These are phyloP conservation scores for Tetrapisispora namnaoensis DNA, from an alignment of 805 yeast genomes.

Conservation along the genomic window DNA sequence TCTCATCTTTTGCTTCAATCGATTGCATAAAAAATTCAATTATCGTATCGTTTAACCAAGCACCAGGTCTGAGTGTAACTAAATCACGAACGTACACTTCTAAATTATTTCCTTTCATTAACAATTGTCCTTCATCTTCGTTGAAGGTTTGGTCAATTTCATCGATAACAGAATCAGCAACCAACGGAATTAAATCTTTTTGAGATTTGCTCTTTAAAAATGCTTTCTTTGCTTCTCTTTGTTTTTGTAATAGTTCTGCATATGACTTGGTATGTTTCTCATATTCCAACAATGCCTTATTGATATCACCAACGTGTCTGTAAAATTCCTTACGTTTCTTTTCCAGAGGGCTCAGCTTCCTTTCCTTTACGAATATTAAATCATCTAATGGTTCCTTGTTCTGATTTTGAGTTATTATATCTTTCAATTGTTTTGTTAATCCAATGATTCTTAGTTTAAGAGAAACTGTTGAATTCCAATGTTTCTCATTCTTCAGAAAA, in stretches of 20 bases:
- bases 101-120: conserved; percentile 32
- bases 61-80: conserved; percentile 53
- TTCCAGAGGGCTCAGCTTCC: conserved; percentile 19
- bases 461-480: not conserved
- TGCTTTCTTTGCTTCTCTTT: conserved; percentile 14
- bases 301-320: conserved; percentile 15
- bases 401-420: conserved; percentile 10
- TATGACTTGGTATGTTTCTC: conserved; percentile 35
- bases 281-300: conserved; percentile 23
- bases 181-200: conserved; percentile 19
- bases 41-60: conserved; percentile 87
- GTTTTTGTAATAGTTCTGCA: conserved; percentile 33
- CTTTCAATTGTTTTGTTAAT: conserved; percentile 23
- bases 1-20: conserved; percentile 27
- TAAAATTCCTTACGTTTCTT: conserved; percentile 16
- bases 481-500: not conserved
- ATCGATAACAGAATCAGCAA: conserved; percentile 17
- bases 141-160: conserved; percentile 24
- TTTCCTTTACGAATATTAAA: conserved; percentile 22
- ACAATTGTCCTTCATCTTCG: conserved; percentile 19
- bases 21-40: conserved; percentile 67
- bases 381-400: conserved; percentile 11
- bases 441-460: conserved; percentile 6
- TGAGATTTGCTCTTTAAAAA: not conserved
- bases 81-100: conserved; percentile 62